Evolutionary conservation across 257 asterid genomes (phyloP).

Genomic region (Fraxinus pennsylvanica): DNA sequence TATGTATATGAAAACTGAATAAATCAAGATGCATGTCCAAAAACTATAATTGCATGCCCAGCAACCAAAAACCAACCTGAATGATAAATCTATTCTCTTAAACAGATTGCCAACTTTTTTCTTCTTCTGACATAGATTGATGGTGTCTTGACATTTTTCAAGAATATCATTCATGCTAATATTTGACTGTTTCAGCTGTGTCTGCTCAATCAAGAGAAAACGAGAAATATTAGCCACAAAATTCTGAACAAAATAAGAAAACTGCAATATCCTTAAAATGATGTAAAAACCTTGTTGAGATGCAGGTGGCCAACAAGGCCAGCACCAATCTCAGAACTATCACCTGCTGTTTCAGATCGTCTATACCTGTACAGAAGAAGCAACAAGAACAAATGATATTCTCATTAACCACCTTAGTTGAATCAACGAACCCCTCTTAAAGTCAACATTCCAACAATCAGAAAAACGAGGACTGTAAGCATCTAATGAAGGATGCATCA

Average conservation of each 20-base stretch:
- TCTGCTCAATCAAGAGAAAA: slow-evolving; percentile 44
- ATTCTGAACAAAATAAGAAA: neutral
- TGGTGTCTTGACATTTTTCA: slow-evolving; percentile 66
- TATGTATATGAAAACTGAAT: slow-evolving; percentile 10
- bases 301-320: slow-evolving; percentile 92
- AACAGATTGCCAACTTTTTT: slow-evolving; percentile 64
- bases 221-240: slow-evolving; percentile 23
- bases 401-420: slow-evolving; percentile 1
- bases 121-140: slow-evolving; percentile 54
- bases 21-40: slow-evolving; percentile 3
- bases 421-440: slow-evolving; percentile 1
- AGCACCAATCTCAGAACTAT: slow-evolving; percentile 37
- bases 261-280: slow-evolving; percentile 22
- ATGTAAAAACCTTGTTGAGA: slow-evolving; percentile 66
- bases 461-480: neutral
- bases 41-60: slow-evolving; percentile 22
- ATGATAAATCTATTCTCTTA: slow-evolving; percentile 58
- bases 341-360: slow-evolving; percentile 34
- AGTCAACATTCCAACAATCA: neutral
- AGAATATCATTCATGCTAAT: slow-evolving; percentile 55
- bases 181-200: slow-evolving; percentile 46
- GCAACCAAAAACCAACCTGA: slow-evolving; percentile 56
- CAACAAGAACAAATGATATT: slow-evolving; percentile 8
- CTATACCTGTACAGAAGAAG: slow-evolving; percentile 59
- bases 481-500: neutral